phyloP scores from a whole-genome alignment of 306 rosid species.

The Dicorynia guianensis region DNA sequence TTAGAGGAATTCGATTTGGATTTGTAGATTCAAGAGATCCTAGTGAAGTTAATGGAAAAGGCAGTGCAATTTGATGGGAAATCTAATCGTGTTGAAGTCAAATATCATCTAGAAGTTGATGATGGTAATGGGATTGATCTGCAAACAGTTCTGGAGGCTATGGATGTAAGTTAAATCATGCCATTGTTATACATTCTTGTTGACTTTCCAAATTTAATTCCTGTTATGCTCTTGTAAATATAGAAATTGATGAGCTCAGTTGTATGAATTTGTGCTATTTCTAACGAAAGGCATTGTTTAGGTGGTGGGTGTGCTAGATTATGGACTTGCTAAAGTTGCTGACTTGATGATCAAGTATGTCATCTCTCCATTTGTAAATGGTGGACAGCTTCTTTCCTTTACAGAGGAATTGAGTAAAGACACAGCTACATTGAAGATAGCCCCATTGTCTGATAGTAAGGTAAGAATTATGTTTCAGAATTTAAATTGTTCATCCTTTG shows the following conservation, averaged over 20 bases:
- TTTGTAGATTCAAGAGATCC: constrained; percentile 96
- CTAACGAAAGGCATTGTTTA: constrained; percentile 35
- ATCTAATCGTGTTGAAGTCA: constrained; percentile 61
- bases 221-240: constrained; percentile 13
- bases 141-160: constrained; percentile 76
- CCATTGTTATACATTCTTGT: constrained; percentile 18
- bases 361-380: constrained; percentile 63
- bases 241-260: constrained; percentile 13
- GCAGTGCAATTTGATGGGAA: constrained; percentile 77
- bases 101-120: constrained; percentile 51
- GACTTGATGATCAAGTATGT: constrained; percentile 83
- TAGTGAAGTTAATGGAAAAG: constrained; percentile 73
- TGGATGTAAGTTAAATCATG: constrained; percentile 69
- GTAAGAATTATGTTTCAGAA: constrained; percentile 41
- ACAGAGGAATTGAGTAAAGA: constrained; percentile 60
- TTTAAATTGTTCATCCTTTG: constrained; percentile 13
- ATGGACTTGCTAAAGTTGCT: constrained; percentile 88
- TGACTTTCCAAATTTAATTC: not conserved
- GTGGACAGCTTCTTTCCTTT: constrained; percentile 59
- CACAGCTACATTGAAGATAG: constrained; percentile 63
- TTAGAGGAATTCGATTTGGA: constrained; percentile 92
- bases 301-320: constrained; percentile 86
- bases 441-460: constrained; percentile 60
- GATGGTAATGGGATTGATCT: constrained; percentile 59
- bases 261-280: constrained; percentile 19